A percentile compares a stretch with the other conserved stretches of the same genome.
Conservation (phyloP, 2,329 filamentous ascomycete genomes). For the Tolypocladium cylindrosporum region DNA sequence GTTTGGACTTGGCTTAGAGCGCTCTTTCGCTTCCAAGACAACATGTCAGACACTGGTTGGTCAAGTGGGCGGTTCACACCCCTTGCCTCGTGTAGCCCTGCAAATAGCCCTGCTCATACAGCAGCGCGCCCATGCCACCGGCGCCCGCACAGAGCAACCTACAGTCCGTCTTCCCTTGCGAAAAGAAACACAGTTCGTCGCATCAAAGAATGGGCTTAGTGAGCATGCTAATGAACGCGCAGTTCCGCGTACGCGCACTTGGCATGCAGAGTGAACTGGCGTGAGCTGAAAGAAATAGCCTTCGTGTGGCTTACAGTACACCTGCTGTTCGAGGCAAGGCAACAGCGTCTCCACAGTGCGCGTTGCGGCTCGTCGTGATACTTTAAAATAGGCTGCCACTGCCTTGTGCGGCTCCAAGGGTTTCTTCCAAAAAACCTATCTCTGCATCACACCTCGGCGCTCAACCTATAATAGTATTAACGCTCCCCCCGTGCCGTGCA, state of each 20-base stretch:
- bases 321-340: not conserved
- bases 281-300: not conserved
- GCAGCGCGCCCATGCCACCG: no score
- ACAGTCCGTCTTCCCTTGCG: no score
- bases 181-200: no score
- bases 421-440: not conserved
- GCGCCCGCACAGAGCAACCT: no score
- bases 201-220: no score
- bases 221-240: no score
- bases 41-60: not conserved
- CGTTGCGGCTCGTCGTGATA: not conserved
- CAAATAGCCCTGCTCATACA: no score
- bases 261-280: no score
- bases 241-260: no score
- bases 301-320: not conserved
- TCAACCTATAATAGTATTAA: not conserved
- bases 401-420: not conserved
- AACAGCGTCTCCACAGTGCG: not conserved
- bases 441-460: not conserved
- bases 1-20: no score
- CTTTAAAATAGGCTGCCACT: not conserved
- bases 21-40: no score
- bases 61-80: not conserved
- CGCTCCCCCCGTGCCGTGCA: not conserved
- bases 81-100: no score